These are phyloP conservation scores for Leccinum ponderosum DNA, from an alignment of 1,284 basidiomycete genomes.

Conservation along the genomic window DNA sequence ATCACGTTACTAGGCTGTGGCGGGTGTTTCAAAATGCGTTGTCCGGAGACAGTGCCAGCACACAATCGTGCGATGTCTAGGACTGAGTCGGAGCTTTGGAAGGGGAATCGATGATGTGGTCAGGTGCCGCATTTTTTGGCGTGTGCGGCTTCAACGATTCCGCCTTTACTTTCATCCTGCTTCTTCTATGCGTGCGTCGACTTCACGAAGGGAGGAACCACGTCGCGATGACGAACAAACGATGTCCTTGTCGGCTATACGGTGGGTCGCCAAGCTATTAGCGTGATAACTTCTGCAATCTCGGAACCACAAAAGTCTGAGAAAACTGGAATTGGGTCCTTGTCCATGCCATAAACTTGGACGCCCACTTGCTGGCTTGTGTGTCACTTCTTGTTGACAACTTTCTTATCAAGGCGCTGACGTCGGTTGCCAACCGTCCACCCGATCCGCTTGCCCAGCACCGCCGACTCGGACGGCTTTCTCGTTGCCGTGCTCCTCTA, in stretches of 20 bases:
- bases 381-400: neutral
- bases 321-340: conserved; percentile 14
- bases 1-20: too few relatives aligned
- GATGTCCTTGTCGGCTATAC: neutral
- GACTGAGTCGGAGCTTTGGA: neutral
- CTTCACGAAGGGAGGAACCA: neutral
- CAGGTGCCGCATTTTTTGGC: neutral
- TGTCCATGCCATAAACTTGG: neutral
- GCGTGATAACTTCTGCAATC: conserved; percentile 7
- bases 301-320: conserved; percentile 14
- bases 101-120: neutral
- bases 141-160: neutral
- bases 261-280: neutral
- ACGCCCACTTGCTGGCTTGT: neutral
- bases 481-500: neutral
- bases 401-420: neutral
- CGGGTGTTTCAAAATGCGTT: too few relatives aligned
- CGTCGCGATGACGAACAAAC: neutral
- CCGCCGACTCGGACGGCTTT: neutral
- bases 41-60: neutral
- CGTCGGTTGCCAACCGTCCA: conserved; percentile 2
- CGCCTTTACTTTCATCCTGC: neutral
- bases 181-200: neutral
- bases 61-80: neutral
- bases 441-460: neutral